Conservation (phyloP, 208 protist genomes). For the Endotrypanum monterogeii region DNA sequence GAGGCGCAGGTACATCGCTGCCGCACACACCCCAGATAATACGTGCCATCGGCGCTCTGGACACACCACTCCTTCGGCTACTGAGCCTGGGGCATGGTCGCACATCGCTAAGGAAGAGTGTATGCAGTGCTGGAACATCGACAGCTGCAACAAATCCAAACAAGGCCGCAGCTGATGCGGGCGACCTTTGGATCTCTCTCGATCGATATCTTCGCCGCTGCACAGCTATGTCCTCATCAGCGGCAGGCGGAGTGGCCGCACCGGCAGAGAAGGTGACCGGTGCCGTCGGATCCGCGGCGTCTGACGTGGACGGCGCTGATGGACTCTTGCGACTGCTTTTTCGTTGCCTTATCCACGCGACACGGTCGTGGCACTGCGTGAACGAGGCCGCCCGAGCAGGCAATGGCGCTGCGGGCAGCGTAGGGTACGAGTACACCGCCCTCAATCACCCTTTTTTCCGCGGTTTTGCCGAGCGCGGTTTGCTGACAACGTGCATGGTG, state of each 20-base stretch:
- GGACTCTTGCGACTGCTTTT: constrained; percentile 24
- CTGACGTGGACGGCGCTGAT: constrained; percentile 25
- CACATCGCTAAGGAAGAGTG: background rate
- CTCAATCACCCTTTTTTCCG: constrained; percentile 53
- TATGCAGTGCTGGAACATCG: background rate
- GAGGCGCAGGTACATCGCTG: background rate
- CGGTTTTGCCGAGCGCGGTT: constrained; percentile 46
- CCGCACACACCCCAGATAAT: constrained; percentile 17
- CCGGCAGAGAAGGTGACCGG: constrained; percentile 18
- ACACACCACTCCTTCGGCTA: constrained; percentile 36
- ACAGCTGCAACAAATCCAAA: background rate
- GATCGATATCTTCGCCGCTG: constrained; percentile 13
- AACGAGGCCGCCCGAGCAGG: background rate
- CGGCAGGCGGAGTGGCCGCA: background rate
- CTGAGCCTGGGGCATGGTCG: constrained; percentile 9
- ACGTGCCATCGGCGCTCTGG: constrained; percentile 22
- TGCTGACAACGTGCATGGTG: constrained; percentile 35
- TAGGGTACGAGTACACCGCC: constrained; percentile 17
- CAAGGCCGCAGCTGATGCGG: background rate
- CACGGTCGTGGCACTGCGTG: constrained; percentile 1
- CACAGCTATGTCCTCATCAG: constrained; percentile 4
- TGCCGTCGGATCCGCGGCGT: constrained; percentile 13
- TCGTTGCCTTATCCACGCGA: constrained; percentile 9
- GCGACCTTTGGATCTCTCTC: constrained; percentile 8
- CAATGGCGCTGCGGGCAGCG: background rate